Percentiles rank a stretch among this genome's conserved stretches.
Conservation (phyloP, 139 green algal genomes). For the Coelastrella sp. region DNA sequence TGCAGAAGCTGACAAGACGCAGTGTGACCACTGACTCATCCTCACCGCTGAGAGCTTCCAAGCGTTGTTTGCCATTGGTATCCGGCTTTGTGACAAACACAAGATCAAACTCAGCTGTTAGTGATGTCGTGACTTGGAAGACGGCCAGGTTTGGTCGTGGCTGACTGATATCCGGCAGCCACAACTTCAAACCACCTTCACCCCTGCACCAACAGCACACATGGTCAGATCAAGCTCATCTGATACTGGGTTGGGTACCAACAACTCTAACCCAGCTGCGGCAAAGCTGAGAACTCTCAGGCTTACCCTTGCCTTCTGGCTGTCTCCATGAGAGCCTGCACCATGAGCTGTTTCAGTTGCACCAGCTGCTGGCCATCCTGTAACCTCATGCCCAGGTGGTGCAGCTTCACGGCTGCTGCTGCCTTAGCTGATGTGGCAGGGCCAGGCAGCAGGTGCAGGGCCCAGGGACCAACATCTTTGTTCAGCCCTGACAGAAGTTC, state of each 20-base stretch:
- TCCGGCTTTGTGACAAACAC: constrained; percentile 61
- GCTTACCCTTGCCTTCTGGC: constrained; percentile 6
- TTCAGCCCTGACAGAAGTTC: constrained; percentile 21
- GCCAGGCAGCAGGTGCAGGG: constrained; percentile 27
- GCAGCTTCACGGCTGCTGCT: not conserved
- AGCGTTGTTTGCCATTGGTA: not conserved
- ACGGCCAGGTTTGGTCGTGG: constrained; percentile 71
- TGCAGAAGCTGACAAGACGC: not conserved
- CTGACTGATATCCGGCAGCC: constrained; percentile 68
- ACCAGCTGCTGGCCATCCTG: constrained; percentile 45
- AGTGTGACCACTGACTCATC: not conserved
- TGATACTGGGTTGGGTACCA: no score
- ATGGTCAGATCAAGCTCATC: no score
- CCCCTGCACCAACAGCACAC: not conserved
- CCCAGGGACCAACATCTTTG: constrained; percentile 26
- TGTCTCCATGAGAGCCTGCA: constrained; percentile 37
- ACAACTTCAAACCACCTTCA: constrained; percentile 37
- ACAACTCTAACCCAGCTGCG: no score
- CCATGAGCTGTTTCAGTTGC: constrained; percentile 40
- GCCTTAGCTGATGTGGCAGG: constrained; percentile 23
- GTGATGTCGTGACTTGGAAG: constrained; percentile 65
- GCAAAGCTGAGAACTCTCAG: not conserved
- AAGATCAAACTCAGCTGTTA: constrained; percentile 71
- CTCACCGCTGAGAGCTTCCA: constrained; percentile 39
- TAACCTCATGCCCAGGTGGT: constrained; percentile 3